A percentile compares a stretch with the other conserved stretches of the same genome.
These are phyloP conservation scores for Chaetoceros tenuissimus DNA, from an alignment of 108 stramenopile genomes.

Conservation along the genomic window DNA sequence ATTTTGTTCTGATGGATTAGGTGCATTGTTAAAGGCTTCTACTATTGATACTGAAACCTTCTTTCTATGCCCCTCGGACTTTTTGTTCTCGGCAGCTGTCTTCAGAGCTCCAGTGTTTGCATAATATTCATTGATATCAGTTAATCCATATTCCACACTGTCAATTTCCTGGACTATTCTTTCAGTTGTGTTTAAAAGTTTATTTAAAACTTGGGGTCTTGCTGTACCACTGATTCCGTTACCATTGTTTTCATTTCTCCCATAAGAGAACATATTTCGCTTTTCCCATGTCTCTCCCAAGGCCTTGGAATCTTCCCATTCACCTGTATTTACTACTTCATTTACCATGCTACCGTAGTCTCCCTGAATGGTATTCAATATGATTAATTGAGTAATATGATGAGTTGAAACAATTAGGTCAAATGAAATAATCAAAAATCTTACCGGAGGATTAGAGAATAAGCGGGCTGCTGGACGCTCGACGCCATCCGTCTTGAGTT, in stretches of 20 bases:
- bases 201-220: constrained; percentile 57
- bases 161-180: constrained; percentile 85
- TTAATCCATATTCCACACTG: constrained; percentile 78
- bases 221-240: constrained; percentile 38
- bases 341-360: constrained; percentile 77
- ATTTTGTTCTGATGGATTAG: constrained; percentile 13
- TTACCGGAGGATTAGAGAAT: constrained; percentile 64
- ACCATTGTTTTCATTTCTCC: constrained; percentile 53
- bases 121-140: constrained; percentile 80
- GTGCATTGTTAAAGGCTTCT: constrained; percentile 59
- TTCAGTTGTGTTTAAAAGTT: constrained; percentile 68
- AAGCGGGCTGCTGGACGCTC: constrained; percentile 67
- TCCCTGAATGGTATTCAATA: constrained; percentile 13
- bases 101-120: constrained; percentile 83
- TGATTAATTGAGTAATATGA: neutral
- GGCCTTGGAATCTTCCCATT: constrained; percentile 68
- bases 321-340: constrained; percentile 71
- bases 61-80: constrained; percentile 32
- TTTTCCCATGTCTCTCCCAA: constrained; percentile 77
- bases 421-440: constrained; percentile 1
- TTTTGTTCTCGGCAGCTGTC: constrained; percentile 74
- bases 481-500: constrained; percentile 44
- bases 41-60: constrained; percentile 69
- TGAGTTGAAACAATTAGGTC: neutral
- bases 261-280: constrained; percentile 67